Evolutionary conservation across 768 basidiomycete species (phyloP).

Genomic region (Epithele typhae): DNA sequence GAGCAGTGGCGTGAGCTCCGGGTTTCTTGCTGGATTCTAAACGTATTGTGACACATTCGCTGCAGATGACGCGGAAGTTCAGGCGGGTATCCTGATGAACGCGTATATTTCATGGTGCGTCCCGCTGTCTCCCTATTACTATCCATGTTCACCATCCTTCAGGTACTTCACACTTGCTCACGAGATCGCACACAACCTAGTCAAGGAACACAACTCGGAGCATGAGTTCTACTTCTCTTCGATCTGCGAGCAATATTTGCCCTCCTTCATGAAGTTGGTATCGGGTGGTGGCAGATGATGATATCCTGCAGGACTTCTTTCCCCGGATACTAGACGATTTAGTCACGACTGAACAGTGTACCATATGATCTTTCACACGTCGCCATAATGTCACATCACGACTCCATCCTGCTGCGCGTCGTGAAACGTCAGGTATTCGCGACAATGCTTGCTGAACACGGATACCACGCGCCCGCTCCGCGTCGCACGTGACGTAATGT

Average conservation of each 20-base stretch:
- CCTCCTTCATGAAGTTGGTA: slow-evolving; percentile 10
- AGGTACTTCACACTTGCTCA: slow-evolving; percentile 93
- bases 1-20: slow-evolving; percentile 76
- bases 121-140: too few species aligned
- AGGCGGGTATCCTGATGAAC: slow-evolving; percentile 42
- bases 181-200: slow-evolving; percentile 90
- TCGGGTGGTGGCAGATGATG: too few species aligned
- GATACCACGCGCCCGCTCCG: too few species aligned
- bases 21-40: not conserved
- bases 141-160: not conserved
- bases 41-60: too few species aligned
- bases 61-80: slow-evolving; percentile 71
- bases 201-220: slow-evolving; percentile 82
- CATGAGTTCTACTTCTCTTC: slow-evolving; percentile 95
- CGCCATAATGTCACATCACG: too few species aligned
- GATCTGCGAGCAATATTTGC: slow-evolving; percentile 69
- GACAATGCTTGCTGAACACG: too few species aligned
- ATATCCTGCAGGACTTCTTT: not conserved
- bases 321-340: not conserved
- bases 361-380: not conserved
- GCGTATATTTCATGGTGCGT: slow-evolving; percentile 81
- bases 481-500: slow-evolving; percentile 19
- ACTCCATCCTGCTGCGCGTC: too few species aligned
- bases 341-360: not conserved
- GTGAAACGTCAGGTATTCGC: too few species aligned